Base-by-base conservation (phyloP, 345 rosid species). In the Pugionium cornutum region DNA sequence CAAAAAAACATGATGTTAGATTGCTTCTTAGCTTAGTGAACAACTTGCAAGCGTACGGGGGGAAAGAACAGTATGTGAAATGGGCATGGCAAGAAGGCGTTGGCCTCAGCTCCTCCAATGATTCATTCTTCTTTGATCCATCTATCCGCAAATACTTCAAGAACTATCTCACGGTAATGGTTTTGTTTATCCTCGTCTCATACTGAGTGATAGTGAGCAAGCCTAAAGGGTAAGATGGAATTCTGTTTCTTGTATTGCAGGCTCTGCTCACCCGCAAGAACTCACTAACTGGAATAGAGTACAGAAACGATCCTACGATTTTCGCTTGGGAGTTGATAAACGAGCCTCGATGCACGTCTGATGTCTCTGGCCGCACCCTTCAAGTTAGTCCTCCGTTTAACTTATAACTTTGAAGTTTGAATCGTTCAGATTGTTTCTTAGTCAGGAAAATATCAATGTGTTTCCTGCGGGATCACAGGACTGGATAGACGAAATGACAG, bases 41-140 rank as follows among this genome's bases (percentile, higher is more conserved):
- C 65, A 89, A 89, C 78, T 83, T 89, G 78, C 82, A 80, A 69
- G 83, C 89, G 41, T 87, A 79, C 30, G 97, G 97, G 39, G 97
- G 95, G 35, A 89, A 89, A 80, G 81, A 83, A 30, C 97, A 87
- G 70, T 87, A 89, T 78, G 95, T 89, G 64, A 79, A 85, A 53
- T 89, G 97, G 95, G 97, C 97, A 4, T 87, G 97, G 97, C 80
- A 87, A 80, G 97, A 89, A 72, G 95, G 97, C 34, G 73, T 85
- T 73, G 97, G 89, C 26, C 77, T 85, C 65, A 87, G 91, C 72
- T 80, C 95, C 9, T 83, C 85, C 2, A 89, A 89, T 58, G 97
- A 89, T 80, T 87, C 97, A 53, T 89, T 89, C 89, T 89, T 81
- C 81, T 89, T 75, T 58, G 97, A 87, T 47, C 94, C 95, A 39